These are phyloP conservation scores for Yamadazyma endophytica DNA, from an alignment of 805 yeast species.

Conservation along the genomic window DNA sequence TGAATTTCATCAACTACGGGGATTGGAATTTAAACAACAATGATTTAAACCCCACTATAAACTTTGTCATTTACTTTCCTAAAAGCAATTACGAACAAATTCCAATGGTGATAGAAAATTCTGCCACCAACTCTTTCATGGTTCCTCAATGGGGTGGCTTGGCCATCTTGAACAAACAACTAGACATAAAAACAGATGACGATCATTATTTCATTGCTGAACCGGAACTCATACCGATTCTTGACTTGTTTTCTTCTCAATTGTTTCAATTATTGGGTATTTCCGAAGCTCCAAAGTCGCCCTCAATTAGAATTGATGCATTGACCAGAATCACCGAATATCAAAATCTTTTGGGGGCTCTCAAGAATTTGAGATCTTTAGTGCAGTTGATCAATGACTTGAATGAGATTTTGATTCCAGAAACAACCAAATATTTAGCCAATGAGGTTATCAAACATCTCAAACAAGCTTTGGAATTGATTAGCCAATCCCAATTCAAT, in stretches of 20 bases:
- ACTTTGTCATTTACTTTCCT: conserved; percentile 69
- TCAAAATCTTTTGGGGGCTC: conserved; percentile 56
- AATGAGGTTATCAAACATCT: conserved; percentile 43
- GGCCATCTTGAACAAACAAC: conserved; percentile 41
- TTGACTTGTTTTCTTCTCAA: conserved; percentile 73
- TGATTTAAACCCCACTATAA: conserved; percentile 61
- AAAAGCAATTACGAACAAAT: conserved; percentile 33
- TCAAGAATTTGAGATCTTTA: conserved; percentile 71
- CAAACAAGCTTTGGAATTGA: conserved; percentile 29
- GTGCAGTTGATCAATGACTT: conserved; percentile 64
- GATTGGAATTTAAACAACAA: conserved; percentile 71
- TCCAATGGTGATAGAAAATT: conserved; percentile 48
- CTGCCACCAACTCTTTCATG: conserved; percentile 54
- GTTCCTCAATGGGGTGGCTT: conserved; percentile 94
- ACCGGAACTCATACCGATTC: conserved; percentile 48
- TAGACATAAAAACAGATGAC: conserved; percentile 17
- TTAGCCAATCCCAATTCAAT: conserved; percentile 27
- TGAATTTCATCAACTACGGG: conserved; percentile 78
- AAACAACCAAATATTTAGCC: conserved; percentile 59
- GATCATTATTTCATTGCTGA: conserved; percentile 24
- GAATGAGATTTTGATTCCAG: conserved; percentile 80
- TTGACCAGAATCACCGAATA: conserved; percentile 56
- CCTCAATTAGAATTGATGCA: conserved; percentile 60
- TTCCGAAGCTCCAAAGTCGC: conserved; percentile 53
- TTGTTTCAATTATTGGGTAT: conserved; percentile 70